Evolutionary conservation across 805 yeast genomes (phyloP).

Genomic region (Lachancea thermotolerans): DNA sequence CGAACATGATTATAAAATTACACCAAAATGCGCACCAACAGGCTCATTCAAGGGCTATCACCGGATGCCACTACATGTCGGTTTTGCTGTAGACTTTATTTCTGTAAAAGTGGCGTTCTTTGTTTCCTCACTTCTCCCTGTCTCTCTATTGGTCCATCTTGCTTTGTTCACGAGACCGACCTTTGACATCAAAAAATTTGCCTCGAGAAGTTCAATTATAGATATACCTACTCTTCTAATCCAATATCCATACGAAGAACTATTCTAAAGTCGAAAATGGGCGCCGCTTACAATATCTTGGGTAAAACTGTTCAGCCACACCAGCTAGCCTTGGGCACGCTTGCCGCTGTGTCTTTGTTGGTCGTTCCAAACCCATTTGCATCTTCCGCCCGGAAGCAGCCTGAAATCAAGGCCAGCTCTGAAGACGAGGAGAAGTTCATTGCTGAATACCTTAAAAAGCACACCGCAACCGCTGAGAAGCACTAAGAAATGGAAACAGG

Average conservation of each 20-base stretch:
- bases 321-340: conserved; percentile 36
- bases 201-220: not conserved
- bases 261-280: conserved; percentile 41
- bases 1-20: not conserved
- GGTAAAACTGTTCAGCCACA: conserved; percentile 79
- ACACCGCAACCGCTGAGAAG: conserved; percentile 21
- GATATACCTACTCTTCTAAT: not conserved
- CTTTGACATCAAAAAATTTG: not conserved
- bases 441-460: conserved; percentile 54
- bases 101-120: not conserved
- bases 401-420: conserved; percentile 67
- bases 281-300: conserved; percentile 69
- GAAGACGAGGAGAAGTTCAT: conserved; percentile 90
- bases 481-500: conserved; percentile 15
- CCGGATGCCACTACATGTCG: too few relatives aligned
- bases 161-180: not conserved
- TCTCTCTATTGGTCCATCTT: not conserved
- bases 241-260: not conserved
- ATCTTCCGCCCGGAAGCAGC: conserved; percentile 51
- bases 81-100: not conserved
- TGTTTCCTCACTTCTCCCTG: not conserved
- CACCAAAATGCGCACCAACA: too few relatives aligned
- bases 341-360: conserved; percentile 68
- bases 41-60: too few relatives aligned
- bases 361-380: conserved; percentile 64